Base-by-base conservation (phyloP, 192 early-diverging fungal genomes). In the Chytriomyces sp. region DNA sequence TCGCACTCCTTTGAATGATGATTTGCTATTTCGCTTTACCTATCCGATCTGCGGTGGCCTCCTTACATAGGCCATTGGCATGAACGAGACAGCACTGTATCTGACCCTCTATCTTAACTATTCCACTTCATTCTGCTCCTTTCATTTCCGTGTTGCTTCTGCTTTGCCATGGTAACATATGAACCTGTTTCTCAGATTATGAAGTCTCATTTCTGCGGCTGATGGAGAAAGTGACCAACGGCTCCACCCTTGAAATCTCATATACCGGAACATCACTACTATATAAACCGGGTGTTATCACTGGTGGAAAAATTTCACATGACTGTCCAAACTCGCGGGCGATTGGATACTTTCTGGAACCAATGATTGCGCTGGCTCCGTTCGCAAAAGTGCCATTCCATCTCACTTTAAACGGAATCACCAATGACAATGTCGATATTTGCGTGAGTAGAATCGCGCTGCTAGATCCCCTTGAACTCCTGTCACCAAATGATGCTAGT, bases 331-430 rank as follows among this genome's bases (percentile, higher is more conserved):
- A 86, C 24, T 87, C 92, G 9, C 87, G 97, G 9, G 89, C 91
- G 20, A 89, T 99, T 49, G 96, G 94, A 46, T 98, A 99, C 82
- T 99, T 93, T 78, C 82, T 98, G 13, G 97, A 99, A 79, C 92
- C 93, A 3, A 76, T 99, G 47, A 90, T 97, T 69, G 94, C 92
- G 5, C 85, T 99, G 35, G 95, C 92, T 26, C 97, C 97, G 6
- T 99, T 99, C 81, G 90, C 91, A 20, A 99, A 99, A 81, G 80
- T 85, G 63, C 94, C 95, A 13, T 82, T 97, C 83, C 83, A 87
- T 45, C 79, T 95, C n/a, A 94, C 90, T 23, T 76, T 99, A 61
- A 91, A 90, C 53, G 96, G 97, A 43, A 90, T 99, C 69, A 99
- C 97, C 0, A 95, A 94, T 76, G 92, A 99, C 79, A 96, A 97